A percentile compares a stretch with the other conserved stretches of the same genome.
These are phyloP conservation scores for Xylona heveae DNA, from an alignment of 495 filamentous ascomycete species.

Conservation along the genomic window DNA sequence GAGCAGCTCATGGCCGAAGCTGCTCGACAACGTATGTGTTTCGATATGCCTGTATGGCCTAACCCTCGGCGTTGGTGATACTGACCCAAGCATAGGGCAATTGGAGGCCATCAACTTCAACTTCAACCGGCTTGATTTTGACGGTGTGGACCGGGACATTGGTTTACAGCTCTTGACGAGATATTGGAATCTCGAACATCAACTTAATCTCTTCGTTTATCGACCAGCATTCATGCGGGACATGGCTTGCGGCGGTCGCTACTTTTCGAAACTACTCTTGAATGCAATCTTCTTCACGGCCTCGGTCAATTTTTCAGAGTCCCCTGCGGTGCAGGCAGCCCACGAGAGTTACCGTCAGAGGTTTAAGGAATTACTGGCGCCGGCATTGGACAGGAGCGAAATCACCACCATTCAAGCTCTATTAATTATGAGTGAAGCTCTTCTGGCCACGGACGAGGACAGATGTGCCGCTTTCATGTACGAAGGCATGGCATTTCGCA, in stretches of 20 bases:
- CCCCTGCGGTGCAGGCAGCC: conserved; percentile 16
- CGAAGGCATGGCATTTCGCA: conserved; percentile 21
- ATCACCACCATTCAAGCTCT: conserved; percentile 26
- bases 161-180: conserved; percentile 20
- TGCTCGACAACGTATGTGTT: background rate
- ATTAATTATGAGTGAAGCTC: conserved; percentile 18
- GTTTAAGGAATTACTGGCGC: conserved; percentile 18
- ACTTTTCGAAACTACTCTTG: conserved; percentile 23
- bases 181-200: conserved; percentile 20
- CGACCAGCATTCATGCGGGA: conserved; percentile 21
- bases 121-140: conserved; percentile 17
- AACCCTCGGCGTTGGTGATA: background rate
- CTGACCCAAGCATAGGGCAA: conserved; percentile 10
- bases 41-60: background rate
- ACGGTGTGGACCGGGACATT: conserved; percentile 18
- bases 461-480: conserved; percentile 24
- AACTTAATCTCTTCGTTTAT: conserved; percentile 15
- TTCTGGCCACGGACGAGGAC: conserved; percentile 20
- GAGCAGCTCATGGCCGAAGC: too few relatives aligned
- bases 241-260: conserved; percentile 20
- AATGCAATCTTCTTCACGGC: conserved; percentile 25
- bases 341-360: conserved; percentile 18
- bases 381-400: conserved; percentile 18
- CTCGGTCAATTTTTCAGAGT: conserved; percentile 20
- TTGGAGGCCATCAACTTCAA: conserved; percentile 14